These are phyloP conservation scores for Colletotrichum melonis DNA, from an alignment of 2,329 filamentous ascomycete species.

Conservation along the genomic window DNA sequence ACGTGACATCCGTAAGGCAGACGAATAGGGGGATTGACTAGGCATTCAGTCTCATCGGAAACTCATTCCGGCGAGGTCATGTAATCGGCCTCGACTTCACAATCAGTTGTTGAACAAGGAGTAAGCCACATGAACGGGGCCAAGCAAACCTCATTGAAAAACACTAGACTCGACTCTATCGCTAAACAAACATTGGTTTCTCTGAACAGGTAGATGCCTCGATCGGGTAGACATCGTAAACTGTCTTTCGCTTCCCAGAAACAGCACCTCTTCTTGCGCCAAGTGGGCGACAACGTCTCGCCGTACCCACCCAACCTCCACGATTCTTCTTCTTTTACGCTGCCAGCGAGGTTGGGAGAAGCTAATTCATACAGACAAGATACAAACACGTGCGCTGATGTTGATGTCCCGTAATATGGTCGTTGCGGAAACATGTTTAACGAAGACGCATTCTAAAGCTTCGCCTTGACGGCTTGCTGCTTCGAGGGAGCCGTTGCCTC, in stretches of 20 bases:
- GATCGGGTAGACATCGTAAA: background rate
- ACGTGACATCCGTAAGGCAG: too few relatives aligned
- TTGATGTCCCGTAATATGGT: background rate
- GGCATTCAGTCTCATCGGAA: too few relatives aligned
- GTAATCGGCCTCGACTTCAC: too few relatives aligned
- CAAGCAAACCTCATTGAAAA: background rate
- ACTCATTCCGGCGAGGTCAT: too few relatives aligned
- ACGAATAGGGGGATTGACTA: too few relatives aligned
- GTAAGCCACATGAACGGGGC: too few relatives aligned
- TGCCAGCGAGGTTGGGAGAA: background rate
- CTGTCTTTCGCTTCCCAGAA: constrained; percentile 1
- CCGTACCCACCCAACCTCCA: background rate
- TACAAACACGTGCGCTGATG: background rate
- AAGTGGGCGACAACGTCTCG: background rate
- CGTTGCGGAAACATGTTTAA: too few relatives aligned
- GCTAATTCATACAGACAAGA: background rate
- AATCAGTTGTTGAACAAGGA: too few relatives aligned
- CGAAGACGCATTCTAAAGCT: constrained; percentile 44
- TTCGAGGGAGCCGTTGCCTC: constrained; percentile 77
- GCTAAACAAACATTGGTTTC: background rate
- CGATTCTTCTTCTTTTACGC: background rate
- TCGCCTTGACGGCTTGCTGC: constrained; percentile 50
- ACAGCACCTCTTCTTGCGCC: background rate
- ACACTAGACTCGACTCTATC: background rate
- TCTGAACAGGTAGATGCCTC: background rate